A percentile compares a stretch with the other conserved stretches of the same genome.
Evolutionary conservation across 2,329 filamentous ascomycete species (phyloP).

Genomic region (Cadophora malorum): DNA sequence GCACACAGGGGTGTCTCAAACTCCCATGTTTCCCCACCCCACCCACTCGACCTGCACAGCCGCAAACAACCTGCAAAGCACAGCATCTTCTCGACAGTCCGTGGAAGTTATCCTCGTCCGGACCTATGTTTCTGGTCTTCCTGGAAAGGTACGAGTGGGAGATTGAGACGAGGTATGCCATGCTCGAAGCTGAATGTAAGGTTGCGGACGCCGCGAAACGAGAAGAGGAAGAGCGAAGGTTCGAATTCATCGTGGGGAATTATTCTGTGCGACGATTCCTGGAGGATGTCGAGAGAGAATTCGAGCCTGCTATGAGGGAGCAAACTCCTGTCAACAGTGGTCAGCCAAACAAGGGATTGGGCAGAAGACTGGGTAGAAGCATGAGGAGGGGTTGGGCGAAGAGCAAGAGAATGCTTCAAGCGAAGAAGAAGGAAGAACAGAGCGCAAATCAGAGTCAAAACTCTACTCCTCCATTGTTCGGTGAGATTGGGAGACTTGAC

Average conservation of each 20-base stretch:
- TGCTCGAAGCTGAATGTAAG: constrained; percentile 16
- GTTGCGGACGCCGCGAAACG: neutral
- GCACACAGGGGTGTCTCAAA: neutral
- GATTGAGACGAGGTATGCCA: constrained; percentile 29
- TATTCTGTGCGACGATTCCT: constrained; percentile 31
- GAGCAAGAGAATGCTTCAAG: neutral
- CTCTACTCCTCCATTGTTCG: constrained; percentile 23
- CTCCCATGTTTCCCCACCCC: constrained; percentile 15
- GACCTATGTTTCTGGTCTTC: constrained; percentile 36
- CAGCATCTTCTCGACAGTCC: neutral
- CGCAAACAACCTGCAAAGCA: constrained; percentile 11
- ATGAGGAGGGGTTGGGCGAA: neutral
- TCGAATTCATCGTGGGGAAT: constrained; percentile 33
- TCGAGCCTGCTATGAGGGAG: neutral
- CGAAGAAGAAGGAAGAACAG: constrained; percentile 3
- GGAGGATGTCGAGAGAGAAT: constrained; percentile 23
- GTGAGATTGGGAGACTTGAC: constrained; percentile 22
- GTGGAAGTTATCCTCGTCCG: constrained; percentile 24
- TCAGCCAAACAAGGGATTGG: neutral
- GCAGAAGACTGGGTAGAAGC: neutral
- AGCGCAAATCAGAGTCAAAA: neutral
- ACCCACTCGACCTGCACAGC: neutral
- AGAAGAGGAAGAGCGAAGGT: constrained; percentile 19
- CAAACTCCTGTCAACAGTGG: neutral
- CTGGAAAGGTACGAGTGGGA: constrained; percentile 33